phyloP scores from a whole-genome alignment of 306 rosid genomes.

The Medicago arabica region DNA sequence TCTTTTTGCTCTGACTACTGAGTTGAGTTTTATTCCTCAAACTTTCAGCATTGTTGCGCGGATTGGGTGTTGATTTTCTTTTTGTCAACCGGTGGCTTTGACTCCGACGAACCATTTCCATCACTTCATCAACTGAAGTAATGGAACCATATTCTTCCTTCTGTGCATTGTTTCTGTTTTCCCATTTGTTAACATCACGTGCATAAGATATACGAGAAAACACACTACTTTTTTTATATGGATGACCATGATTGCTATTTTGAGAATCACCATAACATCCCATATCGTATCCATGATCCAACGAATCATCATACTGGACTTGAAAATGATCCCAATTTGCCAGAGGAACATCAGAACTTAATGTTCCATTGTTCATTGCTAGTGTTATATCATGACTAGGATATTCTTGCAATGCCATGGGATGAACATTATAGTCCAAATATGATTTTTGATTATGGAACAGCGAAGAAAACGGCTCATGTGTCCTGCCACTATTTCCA shows the following conservation, averaged over 20 bases:
- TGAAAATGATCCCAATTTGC: conserved; percentile 33
- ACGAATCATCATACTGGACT: conserved; percentile 26
- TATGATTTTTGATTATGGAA: conserved; percentile 36
- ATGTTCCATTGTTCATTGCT: conserved; percentile 32
- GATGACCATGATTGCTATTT: conserved; percentile 29
- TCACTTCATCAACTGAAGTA: conserved; percentile 58
- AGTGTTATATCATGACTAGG: conserved; percentile 43
- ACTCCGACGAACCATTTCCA: conserved; percentile 51
- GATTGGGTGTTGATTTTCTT: conserved; percentile 43
- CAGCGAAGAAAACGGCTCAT: conserved; percentile 39
- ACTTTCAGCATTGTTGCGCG: conserved; percentile 37
- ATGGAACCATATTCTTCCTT: conserved; percentile 28
- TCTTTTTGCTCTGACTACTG: conserved; percentile 31
- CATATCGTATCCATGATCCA: conserved; percentile 41
- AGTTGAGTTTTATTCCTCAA: conserved; percentile 35
- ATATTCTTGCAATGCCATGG: conserved; percentile 40
- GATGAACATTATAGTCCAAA: conserved; percentile 32
- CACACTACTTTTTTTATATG: conserved; percentile 47
- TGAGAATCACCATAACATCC: conserved; percentile 42
- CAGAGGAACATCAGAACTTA: conserved; percentile 26
- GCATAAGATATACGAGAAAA: conserved; percentile 56
- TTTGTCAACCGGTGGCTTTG: conserved; percentile 31
- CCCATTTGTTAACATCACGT: conserved; percentile 37
- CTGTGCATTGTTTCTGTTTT: conserved; percentile 8
- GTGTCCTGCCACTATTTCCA: conserved; percentile 37